Evolutionary conservation across 106 monocot species (phyloP), one percentile per base, ranked within the genome.

Genomic region (Dendrobium catenatum): DNA sequence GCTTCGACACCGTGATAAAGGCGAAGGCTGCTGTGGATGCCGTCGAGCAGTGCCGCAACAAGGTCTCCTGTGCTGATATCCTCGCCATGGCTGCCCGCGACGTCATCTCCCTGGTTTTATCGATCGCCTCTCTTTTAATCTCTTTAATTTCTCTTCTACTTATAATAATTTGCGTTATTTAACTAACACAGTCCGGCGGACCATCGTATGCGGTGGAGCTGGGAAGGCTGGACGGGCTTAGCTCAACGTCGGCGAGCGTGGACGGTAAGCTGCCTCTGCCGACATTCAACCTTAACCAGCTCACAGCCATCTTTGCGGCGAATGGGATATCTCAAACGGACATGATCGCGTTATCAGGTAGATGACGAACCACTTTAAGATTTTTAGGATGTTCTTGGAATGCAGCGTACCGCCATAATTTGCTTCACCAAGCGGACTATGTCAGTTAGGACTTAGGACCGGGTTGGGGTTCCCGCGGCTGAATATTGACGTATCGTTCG

Each of bases 281-380:
- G 6, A 84, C n/a, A 9, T 86, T 85, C 82, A 78, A 88, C 26
- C 79, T 95, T 11, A 75, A 90, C 78, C 80, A 90, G 82, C 91
- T 95, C 61, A 95, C 76, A 44, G 42, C 88, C 24, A 44, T 92
- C 64, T 95, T 95, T 56, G 85, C 86, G 6, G 10, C 78, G 4
- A 78, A 86, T 47, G 92, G 92, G 0, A 84, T 95, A 24, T 83
- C 88, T 19, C 94, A 88, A 76, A 79, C 83, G 11, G 94, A 95
- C 85, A 88, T 95, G 90, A 82, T 95, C 44, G 94, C 94, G 3
- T 84, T 95, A 61, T 95, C 94, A 22, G 94, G 94, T 91, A 64
- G 29, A 27, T 2, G 40, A 13, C 16, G 10, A 9, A 41, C 11
- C 41, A 9, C 2, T 41, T 42, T 73, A 24, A 16, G 33, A 4